Evolutionary conservation across 1,284 basidiomycete species (phyloP), one percentile per base, ranked within the genome.

Genomic region (Cystobasidium slooffiae): DNA sequence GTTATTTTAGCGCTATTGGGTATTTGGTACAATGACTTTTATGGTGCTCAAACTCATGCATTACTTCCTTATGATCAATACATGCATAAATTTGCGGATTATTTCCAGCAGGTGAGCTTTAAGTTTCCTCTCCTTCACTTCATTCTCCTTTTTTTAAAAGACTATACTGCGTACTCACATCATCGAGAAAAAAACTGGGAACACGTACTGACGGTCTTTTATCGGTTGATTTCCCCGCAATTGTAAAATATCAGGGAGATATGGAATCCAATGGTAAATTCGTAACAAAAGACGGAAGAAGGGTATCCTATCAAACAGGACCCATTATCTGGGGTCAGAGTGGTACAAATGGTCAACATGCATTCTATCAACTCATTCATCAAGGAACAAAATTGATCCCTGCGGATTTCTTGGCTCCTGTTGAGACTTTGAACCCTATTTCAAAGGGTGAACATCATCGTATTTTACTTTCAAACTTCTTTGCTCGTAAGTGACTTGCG

Each of bases 261-360:
- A 99, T 99, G 96, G 96, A 99, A 85, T 97, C 94, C 24, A 98
- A 99, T 84, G 96, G 96, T 76, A 99, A 99, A 86, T 92, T 89
- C 76, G 87, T 97, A 78, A 97, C 95, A 80, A 99, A 98, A 86
- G 87, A 89, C 78, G 96, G 95, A 22, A 86, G 93, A 77, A 90
- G 91, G 67, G 96, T 99, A 22, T 84, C 92, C 84, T 99, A 98
- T 85, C 90, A 99, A 85, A 99, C 96, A 67, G 97, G 96, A 88
- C 96, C 96, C 5, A 97, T 99, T 85, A 93, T 98, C 83, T 98
- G 97, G 96, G 97, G 96, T 78, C 95, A 96, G 37, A 90, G 93
- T 0, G 97, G 96, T 67, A 98, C 97, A 68, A 98, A 98, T 84
- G 96, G 79, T 59, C 96, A 98, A 84, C 96, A 99, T 85, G 97